Percentiles rank a stretch among this genome's conserved stretches.
These are phyloP conservation scores for Termitomyces bulborhizus DNA, from an alignment of 768 basidiomycete species.

Conservation along the genomic window DNA sequence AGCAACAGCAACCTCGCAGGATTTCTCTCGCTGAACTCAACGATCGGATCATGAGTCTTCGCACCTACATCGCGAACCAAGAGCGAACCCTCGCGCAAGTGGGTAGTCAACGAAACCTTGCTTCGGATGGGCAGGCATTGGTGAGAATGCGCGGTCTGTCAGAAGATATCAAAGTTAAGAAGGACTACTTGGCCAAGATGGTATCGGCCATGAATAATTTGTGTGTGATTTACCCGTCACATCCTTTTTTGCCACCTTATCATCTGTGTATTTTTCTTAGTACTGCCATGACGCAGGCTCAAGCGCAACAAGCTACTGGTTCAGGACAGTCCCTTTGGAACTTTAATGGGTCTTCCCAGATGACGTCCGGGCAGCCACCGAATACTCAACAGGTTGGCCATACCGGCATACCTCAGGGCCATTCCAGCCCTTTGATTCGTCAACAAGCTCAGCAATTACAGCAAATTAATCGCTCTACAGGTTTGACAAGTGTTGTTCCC, in stretches of 20 bases:
- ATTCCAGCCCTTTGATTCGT: constrained; percentile 24
- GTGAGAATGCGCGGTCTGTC: constrained; percentile 16
- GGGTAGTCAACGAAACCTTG: constrained; percentile 2
- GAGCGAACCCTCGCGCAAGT: constrained; percentile 8
- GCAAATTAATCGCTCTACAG: constrained; percentile 21
- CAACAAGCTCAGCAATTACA: constrained; percentile 21
- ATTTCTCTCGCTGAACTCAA: constrained; percentile 10
- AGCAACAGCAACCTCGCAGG: neutral
- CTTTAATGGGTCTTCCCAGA: constrained; percentile 4
- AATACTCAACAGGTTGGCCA: constrained; percentile 10
- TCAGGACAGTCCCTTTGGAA: constrained; percentile 13
- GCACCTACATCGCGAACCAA: constrained; percentile 4
- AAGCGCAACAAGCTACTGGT: constrained; percentile 17
- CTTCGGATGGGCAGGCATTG: constrained; percentile 15
- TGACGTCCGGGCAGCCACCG: constrained; percentile 1
- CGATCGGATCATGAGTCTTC: constrained; percentile 9
- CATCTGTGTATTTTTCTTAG: constrained; percentile 1
- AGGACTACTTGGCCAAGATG: constrained; percentile 34
- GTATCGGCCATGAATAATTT: constrained; percentile 25
- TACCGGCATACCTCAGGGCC: constrained; percentile 7
- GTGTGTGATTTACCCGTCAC: constrained; percentile 20
- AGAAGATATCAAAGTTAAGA: constrained; percentile 25
- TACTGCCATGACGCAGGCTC: constrained; percentile 11
- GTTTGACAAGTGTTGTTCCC: constrained; percentile 24
- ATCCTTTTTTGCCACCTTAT: neutral